Evolutionary conservation across 805 yeast genomes (phyloP), one percentile per base, ranked within the genome.

Genomic region (Candida boidinii): DNA sequence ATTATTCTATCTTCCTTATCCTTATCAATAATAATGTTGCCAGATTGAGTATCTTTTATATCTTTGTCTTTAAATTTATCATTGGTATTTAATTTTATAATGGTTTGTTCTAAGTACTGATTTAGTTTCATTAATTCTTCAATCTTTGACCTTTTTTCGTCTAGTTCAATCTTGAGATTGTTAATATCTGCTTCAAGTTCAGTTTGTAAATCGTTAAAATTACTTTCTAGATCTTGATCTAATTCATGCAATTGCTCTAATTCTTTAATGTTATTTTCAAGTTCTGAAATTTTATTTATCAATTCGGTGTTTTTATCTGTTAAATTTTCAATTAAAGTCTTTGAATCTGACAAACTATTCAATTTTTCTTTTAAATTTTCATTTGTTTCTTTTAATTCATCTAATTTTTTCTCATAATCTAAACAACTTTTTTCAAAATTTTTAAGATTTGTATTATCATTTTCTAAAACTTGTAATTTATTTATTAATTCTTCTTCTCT

Each of bases 211-310:
- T 54, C 61, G 2, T 45, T 19, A 34, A 68, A 75, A 26, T 51
- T 54, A 9, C 61, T 63, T 34, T 74, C 79, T 20, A 76, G 51
- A 29, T 70, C 71, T 26, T 54, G 59, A 34, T 75, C 74, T 11
- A 76, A 46, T 20, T 60, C 64, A 35, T 67, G 68, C 21, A 76
- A 42, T 36, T 71, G 76, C 26, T 66, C 69, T 16, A 72, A 47
- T 16, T 71, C 76, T 1, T 53, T 45, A 0, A 76, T 46, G 2
- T 68, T 60, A 4, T 39, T 37, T 17, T 56, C 51, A n/a, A 73
- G 45, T 3, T 38, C 35, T 0, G 37, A 30, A 3, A 73, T 51
- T 27, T 61, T 52, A 4, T 46, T 47, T 7, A 39, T 41, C 2
- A 74, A 52, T n/a, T 45, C 51, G 3, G 46, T 38, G 39, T 62